Evolutionary conservation across 768 basidiomycete genomes (phyloP).

Genomic region (Suillus bovinus): DNA sequence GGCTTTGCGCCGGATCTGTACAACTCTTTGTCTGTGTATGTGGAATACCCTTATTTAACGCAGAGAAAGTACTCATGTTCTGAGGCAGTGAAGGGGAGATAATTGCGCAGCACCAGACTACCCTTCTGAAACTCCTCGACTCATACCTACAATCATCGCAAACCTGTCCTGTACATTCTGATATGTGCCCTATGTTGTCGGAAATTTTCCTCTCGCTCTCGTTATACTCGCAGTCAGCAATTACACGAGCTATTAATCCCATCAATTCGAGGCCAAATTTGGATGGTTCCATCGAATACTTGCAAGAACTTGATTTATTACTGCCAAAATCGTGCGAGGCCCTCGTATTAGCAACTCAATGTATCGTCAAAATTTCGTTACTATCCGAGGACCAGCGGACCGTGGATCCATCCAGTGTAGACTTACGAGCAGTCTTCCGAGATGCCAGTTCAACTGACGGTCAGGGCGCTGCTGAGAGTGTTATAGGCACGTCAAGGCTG

Average conservation of each 20-base stretch:
- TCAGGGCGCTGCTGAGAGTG: constrained; percentile 50
- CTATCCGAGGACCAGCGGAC: constrained; percentile 36
- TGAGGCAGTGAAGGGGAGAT: constrained; percentile 60
- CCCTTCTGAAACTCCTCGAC: constrained; percentile 85
- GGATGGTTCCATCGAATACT: constrained; percentile 13
- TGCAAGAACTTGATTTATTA: constrained; percentile 59
- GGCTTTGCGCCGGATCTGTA: constrained; percentile 63
- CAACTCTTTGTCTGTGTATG: constrained; percentile 60
- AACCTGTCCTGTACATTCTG: constrained; percentile 37
- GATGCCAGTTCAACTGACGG: constrained; percentile 40
- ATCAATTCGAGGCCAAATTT: constrained; percentile 13
- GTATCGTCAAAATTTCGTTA: constrained; percentile 64
- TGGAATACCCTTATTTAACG: constrained; percentile 7
- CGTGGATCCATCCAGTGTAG: constrained; percentile 10
- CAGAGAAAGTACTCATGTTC: constrained; percentile 16
- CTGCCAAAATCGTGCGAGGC: constrained; percentile 82
- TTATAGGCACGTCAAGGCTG: constrained; percentile 51
- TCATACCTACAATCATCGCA: constrained; percentile 70
- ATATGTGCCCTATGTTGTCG: constrained; percentile 60
- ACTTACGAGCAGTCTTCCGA: constrained; percentile 43
- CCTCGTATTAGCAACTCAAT: constrained; percentile 75
- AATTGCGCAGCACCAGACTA: constrained; percentile 83
- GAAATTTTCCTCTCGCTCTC: constrained; percentile 61
- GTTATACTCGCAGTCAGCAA: constrained; percentile 53
- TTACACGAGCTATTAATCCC: constrained; percentile 46